phyloP scores from a whole-genome alignment of 2,329 filamentous ascomycete species.

The Fusarium graminum region DNA sequence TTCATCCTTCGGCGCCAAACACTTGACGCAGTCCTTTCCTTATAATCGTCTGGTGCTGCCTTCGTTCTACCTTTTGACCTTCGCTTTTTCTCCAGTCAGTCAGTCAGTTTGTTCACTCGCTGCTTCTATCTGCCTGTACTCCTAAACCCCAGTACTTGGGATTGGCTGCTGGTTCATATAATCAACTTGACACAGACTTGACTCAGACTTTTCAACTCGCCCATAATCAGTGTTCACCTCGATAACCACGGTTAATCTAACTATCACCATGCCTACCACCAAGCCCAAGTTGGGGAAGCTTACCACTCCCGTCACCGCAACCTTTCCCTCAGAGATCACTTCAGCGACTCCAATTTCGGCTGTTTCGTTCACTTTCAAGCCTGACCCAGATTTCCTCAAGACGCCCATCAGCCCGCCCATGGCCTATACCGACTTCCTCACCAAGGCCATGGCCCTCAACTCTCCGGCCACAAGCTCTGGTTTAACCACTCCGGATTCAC shows the following conservation, averaged over 20 bases:
- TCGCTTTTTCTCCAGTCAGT: slow-evolving; percentile 47
- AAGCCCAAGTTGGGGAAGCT: slow-evolving; percentile 73
- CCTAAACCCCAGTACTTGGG: slow-evolving; percentile 33
- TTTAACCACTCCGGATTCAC: slow-evolving; percentile 62
- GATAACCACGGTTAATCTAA: slow-evolving; percentile 23
- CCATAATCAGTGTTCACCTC: slow-evolving; percentile 27
- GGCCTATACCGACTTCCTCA: slow-evolving; percentile 91
- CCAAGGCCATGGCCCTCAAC: slow-evolving; percentile 80
- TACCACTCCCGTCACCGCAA: slow-evolving; percentile 72
- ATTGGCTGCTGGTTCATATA: slow-evolving; percentile 45
- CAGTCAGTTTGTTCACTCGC: slow-evolving; percentile 47
- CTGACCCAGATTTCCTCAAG: slow-evolving; percentile 72
- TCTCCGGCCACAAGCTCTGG: slow-evolving; percentile 72
- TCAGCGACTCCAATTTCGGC: slow-evolving; percentile 76
- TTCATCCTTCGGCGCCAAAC: slow-evolving; percentile 49
- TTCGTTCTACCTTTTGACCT: slow-evolving; percentile 35
- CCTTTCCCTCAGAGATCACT: slow-evolving; percentile 71
- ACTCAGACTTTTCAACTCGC: slow-evolving; percentile 32
- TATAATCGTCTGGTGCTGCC: slow-evolving; percentile 49
- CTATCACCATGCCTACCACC: slow-evolving; percentile 62
- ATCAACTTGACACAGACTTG: slow-evolving; percentile 36
- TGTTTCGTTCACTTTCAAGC: slow-evolving; percentile 56
- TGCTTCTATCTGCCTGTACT: slow-evolving; percentile 44
- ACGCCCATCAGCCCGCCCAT: slow-evolving; percentile 92
- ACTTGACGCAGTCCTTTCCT: slow-evolving; percentile 47